phyloP scores from a whole-genome alignment of 805 yeast genomes.

The Yamadazyma nakazawae region DNA sequence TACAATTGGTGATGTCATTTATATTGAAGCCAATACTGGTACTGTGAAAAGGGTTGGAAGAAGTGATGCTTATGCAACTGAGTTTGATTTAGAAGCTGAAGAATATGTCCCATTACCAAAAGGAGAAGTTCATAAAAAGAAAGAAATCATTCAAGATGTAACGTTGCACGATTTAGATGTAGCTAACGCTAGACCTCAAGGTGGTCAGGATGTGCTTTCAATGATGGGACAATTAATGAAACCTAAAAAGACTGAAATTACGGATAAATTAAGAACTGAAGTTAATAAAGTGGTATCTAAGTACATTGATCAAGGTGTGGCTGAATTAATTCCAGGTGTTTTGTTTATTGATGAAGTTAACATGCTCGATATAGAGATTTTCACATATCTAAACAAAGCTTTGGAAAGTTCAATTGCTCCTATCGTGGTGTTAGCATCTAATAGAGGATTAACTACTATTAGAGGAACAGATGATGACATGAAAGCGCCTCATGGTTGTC shows the following conservation, averaged over 20 bases:
- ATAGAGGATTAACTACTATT: conserved; percentile 88
- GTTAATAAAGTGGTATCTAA: conserved; percentile 94
- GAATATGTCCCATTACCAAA: conserved; percentile 98
- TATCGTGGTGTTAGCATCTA: conserved; percentile 91
- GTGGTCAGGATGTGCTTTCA: conserved; percentile 93
- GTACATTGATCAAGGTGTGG: conserved; percentile 97
- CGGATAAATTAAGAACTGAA: conserved; percentile 90
- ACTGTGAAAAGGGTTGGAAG: conserved; percentile 96
- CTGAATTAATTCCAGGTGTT: conserved; percentile 97
- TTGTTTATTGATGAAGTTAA: conserved; percentile 96
- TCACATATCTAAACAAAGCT: conserved; percentile 91
- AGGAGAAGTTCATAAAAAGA: conserved; percentile 97
- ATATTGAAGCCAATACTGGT: conserved; percentile 96
- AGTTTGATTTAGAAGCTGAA: conserved; percentile 96
- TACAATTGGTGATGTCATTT: conserved; percentile 92
- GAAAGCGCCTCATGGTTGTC: conserved; percentile 92
- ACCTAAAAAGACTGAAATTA: conserved; percentile 94
- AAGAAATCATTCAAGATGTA: conserved; percentile 96
- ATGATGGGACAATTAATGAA: conserved; percentile 97
- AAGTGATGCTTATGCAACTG: conserved; percentile 98
- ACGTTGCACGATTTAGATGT: conserved; percentile 94
- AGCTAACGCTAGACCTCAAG: conserved; percentile 93
- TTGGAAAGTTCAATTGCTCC: conserved; percentile 91
- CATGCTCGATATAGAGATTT: conserved; percentile 96
- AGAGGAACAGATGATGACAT: conserved; percentile 84